Percentiles rank a stretch among this genome's conserved stretches.
Evolutionary conservation across 192 early-diverging fungal species (phyloP).

Genomic region (Linnemannia schmuckeri): DNA sequence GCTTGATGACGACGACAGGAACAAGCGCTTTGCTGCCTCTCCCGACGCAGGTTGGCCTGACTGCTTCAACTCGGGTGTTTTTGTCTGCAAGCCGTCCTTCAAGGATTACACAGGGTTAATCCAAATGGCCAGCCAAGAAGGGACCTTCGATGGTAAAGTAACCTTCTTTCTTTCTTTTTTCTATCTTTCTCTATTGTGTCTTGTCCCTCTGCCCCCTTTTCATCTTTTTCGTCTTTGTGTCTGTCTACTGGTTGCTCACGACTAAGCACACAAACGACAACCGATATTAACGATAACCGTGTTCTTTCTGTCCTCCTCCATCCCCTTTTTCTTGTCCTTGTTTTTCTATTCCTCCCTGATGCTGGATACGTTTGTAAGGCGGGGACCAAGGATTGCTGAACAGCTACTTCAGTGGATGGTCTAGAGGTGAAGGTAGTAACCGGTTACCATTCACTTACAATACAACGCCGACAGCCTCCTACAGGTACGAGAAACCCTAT

Average conservation of each 20-base stretch:
- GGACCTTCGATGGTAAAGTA: constrained; percentile 86
- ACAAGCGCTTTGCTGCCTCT: constrained; percentile 81
- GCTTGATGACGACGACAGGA: constrained; percentile 48
- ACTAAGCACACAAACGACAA: background rate
- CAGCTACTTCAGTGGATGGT: constrained; percentile 87
- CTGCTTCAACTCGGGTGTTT: constrained; percentile 97
- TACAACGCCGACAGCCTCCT: constrained; percentile 83
- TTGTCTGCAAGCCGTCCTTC: constrained; percentile 75
- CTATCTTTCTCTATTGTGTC: background rate
- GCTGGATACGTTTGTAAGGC: constrained; percentile 59
- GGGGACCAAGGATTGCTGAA: constrained; percentile 97
- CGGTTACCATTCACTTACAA: constrained; percentile 94
- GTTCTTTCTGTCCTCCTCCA: background rate
- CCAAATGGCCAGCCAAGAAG: constrained; percentile 64
- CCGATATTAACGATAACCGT: background rate
- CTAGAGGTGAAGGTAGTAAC: constrained; percentile 63
- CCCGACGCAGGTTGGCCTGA: constrained; percentile 98
- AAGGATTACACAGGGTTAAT: constrained; percentile 67
- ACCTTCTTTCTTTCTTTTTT: background rate
- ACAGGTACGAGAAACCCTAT: constrained; percentile 66
- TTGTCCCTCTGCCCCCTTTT: background rate
- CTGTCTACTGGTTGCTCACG: background rate
- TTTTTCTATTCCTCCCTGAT: background rate
- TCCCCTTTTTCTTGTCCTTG: background rate
- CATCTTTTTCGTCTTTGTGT: background rate